These are phyloP conservation scores for Lactarius deliciosus DNA, from an alignment of 768 basidiomycete species.

Conservation along the genomic window DNA sequence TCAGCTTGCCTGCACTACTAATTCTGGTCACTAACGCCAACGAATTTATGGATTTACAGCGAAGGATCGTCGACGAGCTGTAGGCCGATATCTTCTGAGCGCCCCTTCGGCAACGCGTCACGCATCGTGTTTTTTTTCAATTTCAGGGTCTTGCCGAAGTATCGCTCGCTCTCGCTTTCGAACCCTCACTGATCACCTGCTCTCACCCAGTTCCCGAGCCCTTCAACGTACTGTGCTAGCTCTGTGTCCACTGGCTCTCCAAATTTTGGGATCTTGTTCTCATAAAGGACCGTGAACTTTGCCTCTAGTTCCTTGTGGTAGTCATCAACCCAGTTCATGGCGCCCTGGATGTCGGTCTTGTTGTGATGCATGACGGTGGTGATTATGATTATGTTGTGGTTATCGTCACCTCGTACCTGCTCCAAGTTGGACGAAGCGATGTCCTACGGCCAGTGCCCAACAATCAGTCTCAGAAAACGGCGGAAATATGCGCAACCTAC, in stretches of 20 bases:
- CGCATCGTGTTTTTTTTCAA: conserved; percentile 26
- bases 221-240: conserved; percentile 41
- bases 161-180: conserved; percentile 35
- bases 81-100: conserved; percentile 23
- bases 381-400: conserved; percentile 41
- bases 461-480: not conserved
- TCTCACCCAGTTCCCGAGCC: conserved; percentile 47
- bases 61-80: conserved; percentile 24
- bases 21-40: not conserved
- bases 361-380: conserved; percentile 45
- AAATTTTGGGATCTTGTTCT: conserved; percentile 38
- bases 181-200: conserved; percentile 45
- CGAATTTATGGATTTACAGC: conserved; percentile 4
- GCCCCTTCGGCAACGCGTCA: conserved; percentile 27
- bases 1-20: too few relatives aligned
- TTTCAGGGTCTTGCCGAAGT: conserved; percentile 29
- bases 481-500: conserved; percentile 4
- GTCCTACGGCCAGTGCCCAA: conserved; percentile 28
- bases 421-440: conserved; percentile 38
- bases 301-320: conserved; percentile 36
- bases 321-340: conserved; percentile 38
- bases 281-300: conserved; percentile 35
- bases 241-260: conserved; percentile 40
- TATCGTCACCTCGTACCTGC: conserved; percentile 40
- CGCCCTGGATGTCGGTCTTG: conserved; percentile 37